Percentiles rank a stretch among this genome's conserved stretches.
phyloP scores from a whole-genome alignment of 2,329 filamentous ascomycete species.

The Aspergillus carbonarius region DNA sequence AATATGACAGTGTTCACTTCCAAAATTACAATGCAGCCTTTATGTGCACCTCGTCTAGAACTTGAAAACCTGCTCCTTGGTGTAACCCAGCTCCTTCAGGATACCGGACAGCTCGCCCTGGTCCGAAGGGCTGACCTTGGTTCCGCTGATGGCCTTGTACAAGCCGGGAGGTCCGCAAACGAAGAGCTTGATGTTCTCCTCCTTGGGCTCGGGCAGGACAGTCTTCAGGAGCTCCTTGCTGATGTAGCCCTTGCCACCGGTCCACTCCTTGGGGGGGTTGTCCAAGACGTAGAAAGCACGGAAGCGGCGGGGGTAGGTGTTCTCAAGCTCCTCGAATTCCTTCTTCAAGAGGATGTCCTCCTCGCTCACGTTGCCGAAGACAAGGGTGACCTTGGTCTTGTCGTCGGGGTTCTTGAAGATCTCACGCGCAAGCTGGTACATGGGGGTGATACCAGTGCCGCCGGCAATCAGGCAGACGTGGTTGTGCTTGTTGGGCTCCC shows the following conservation, averaged over 20 bases:
- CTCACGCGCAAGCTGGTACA: constrained; percentile 88
- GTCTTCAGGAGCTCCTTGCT: constrained; percentile 92
- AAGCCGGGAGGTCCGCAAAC: constrained; percentile 89
- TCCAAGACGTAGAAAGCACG: constrained; percentile 91
- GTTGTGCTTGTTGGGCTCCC: constrained; percentile 87
- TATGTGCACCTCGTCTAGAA: constrained; percentile 56
- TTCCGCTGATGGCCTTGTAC: constrained; percentile 89
- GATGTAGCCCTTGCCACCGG: constrained; percentile 74
- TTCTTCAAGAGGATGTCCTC: constrained; percentile 88
- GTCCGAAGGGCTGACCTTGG: constrained; percentile 87
- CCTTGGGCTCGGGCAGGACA: constrained; percentile 88
- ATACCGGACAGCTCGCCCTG: constrained; percentile 85
- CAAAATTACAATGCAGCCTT: not conserved
- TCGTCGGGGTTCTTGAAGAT: constrained; percentile 97
- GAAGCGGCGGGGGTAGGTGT: constrained; percentile 93
- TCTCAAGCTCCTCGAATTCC: constrained; percentile 83
- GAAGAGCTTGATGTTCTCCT: constrained; percentile 91
- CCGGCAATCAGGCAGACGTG: constrained; percentile 74
- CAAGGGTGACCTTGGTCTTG: constrained; percentile 94
- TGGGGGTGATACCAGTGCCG: constrained; percentile 94
- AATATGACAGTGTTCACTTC: not conserved
- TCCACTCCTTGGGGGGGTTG: constrained; percentile 76
- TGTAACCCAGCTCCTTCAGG: constrained; percentile 81
- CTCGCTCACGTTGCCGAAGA: constrained; percentile 88
- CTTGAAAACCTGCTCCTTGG: constrained; percentile 92